Evolutionary conservation across 306 rosid species (phyloP).

Genomic region (Vigna mungo): DNA sequence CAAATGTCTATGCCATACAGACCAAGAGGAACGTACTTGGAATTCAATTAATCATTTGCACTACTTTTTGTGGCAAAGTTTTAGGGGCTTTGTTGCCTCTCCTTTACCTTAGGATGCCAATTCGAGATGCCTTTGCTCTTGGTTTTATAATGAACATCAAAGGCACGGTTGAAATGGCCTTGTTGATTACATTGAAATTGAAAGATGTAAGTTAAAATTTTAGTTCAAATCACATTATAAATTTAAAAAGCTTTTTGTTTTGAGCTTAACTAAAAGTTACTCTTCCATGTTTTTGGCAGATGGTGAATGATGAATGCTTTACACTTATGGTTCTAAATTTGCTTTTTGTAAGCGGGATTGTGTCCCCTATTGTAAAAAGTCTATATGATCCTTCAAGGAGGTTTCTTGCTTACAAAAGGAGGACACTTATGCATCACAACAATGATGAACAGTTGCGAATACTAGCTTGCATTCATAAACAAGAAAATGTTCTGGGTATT

Average conservation of each 20-base stretch:
- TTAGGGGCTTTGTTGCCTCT: conserved; percentile 63
- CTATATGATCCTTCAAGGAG: conserved; percentile 67
- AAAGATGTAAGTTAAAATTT: conserved; percentile 48
- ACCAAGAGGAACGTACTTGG: conserved; percentile 46
- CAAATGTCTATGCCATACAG: conserved; percentile 57
- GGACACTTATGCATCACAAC: conserved; percentile 63
- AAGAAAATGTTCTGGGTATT: conserved; percentile 56
- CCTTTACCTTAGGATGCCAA: conserved; percentile 61
- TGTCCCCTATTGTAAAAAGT: conserved; percentile 60
- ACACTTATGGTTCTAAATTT: conserved; percentile 58
- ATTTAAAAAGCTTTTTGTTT: not conserved
- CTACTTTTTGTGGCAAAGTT: conserved; percentile 55
- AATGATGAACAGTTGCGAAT: conserved; percentile 56
- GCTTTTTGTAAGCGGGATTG: conserved; percentile 56
- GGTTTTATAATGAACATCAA: conserved; percentile 68
- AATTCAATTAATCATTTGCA: conserved; percentile 46
- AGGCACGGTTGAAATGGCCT: conserved; percentile 66
- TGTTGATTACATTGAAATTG: conserved; percentile 44
- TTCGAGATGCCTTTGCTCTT: conserved; percentile 69
- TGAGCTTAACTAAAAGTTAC: not conserved
- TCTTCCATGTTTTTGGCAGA: conserved; percentile 50
- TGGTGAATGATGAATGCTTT: conserved; percentile 61
- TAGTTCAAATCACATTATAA: not conserved
- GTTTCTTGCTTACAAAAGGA: conserved; percentile 63
- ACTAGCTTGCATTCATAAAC: conserved; percentile 66